Base-by-base conservation (phyloP, 108 stramenopile genomes). In the Cyclotella sp. region DNA sequence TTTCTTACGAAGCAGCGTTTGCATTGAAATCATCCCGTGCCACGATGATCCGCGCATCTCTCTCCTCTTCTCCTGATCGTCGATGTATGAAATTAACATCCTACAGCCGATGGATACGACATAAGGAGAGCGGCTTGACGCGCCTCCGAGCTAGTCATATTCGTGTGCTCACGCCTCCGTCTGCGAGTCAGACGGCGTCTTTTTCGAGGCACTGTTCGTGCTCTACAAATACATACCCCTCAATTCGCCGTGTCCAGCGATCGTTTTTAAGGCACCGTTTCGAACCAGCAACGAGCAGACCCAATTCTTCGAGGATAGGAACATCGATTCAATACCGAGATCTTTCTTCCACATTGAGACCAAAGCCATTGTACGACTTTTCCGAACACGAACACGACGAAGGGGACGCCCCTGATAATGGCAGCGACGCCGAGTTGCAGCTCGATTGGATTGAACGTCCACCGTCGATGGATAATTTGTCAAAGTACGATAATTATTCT, bases 351-450 rank as follows among this genome's bases (percentile, higher is more conserved):
- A 65, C 78, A 30, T 68, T 73, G 59, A 73, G 72, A 30, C 54
- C 79, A 46, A 80, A 73, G 61, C 79, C 79, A 73, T 73, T 47
- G 28, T 80, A 68, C 59, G 70, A 53, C 51, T 54, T 64, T 71
- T 55, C 29, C 6, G 61, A 78, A 40, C 9, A 68, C 11, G 65
- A 59, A 41, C 51, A 80, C 27, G 79, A 73, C 21, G 79, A 80
- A 44, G 58, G 62, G 26, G 65, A 49, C 28, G 42, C 57, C 8
- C 28, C 24, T 13, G 51, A 15, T 19, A 9, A 30, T 30, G 46
- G 34, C 28, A 29, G 22, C 61, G 46, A 58, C 19, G 42, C 34
- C 66, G 27, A 58, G 43, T 52, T 30, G 43, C 24, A 60, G 28
- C 63, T 75, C 53, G 30, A 67, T 14, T 55, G 53, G 27, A 58